Base-by-base conservation (phyloP, 345 rosid species). In the Populus ilicifolia region DNA sequence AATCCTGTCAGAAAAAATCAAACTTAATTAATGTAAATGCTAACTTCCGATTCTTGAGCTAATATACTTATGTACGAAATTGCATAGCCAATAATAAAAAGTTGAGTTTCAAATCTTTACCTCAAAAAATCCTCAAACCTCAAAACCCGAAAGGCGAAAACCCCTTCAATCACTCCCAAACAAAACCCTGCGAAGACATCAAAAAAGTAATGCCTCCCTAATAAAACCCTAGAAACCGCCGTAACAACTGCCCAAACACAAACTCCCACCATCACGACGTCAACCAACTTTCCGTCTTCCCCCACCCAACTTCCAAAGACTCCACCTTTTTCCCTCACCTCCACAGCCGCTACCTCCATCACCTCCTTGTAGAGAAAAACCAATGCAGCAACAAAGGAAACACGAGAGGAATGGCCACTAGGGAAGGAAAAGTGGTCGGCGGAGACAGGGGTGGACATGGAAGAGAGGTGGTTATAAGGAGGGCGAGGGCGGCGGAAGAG, bases 351-450 rank as follows among this genome's bases (percentile, higher is more conserved):
- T 17, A 52, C 76, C 35, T 43, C 74, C 17, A 82, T 80, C 20
- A 64, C 75, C 44, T 54, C 62, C 12, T 59, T 71, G 0, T 86
- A 84, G 70, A 91, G 88, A 36, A 77, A 88, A 69, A 92, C 80
- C 48, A 90, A 74, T 0, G 93, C 82, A 6, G 97, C 96, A 30
- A 90, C 82, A 82, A 90, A 84, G 84, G 80, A 91, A 64, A 96
- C 96, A 41, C 97, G 91, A 17, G 98, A 90, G 9, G 99, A 89
- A 87, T 96, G 98, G 67, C 99, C 98, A 16, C 97, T 92, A 76
- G 98, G 99, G 73, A 96, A 93, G 35, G 99, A 96, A 84, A 82
- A 96, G 78, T 88, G 86, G 74, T 92, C 99, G 27, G 85, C 86
- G 16, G 91, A 80, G 65, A 93, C 96, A 3, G 83, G 94, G 30